Base-by-base conservation (phyloP, 805 yeast genomes). In the Ogataea wickerhamii region DNA sequence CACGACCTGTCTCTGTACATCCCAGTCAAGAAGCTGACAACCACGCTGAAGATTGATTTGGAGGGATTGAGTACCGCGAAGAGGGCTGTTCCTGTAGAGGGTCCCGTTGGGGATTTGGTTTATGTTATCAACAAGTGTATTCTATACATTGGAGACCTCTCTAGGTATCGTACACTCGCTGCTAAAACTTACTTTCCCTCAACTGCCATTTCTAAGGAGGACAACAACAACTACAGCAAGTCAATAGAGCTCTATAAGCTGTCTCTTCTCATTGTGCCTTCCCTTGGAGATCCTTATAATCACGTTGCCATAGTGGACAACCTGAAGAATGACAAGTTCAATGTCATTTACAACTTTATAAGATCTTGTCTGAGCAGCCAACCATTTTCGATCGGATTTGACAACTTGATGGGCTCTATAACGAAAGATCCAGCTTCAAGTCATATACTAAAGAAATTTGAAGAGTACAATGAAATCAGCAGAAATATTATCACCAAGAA, bases 261-360 rank as follows among this genome's bases (percentile, higher is more conserved):
- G 31, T 78, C 87, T 14, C 71, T 77, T 22, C 52, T 74, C 19
- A 59, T 82, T 14, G 56, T 81, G 19, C 89, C 91, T 1, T 75
- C 86, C 0, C 66, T 80, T 40, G 84, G 84, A 37, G 88, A 81
- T 49, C 81, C 78, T 20, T 74, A 74, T 48, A 76, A 76, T 47
- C 80, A 76, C 47, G 67, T 76, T 33, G 85, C 81, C 3, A 71
- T 80, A 24, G 62, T 71, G 28, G 70, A 73, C 41, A 74, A 76
- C 65, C 64, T 72, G 35, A 64, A 66, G 33, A 73, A 68, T 38
- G 74, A 72, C 43, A 68, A 68, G 36, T 69, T 63, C 41, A 61
- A 62, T 34, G 75, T 79, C 18, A 64, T 70, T 27, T 68, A 74
- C 43, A 75, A 78, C 66, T 72, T 76, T 37, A 62, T 75, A 32